Conservation (phyloP, 2,329 filamentous ascomycete species). For the Venturia pyrina region DNA sequence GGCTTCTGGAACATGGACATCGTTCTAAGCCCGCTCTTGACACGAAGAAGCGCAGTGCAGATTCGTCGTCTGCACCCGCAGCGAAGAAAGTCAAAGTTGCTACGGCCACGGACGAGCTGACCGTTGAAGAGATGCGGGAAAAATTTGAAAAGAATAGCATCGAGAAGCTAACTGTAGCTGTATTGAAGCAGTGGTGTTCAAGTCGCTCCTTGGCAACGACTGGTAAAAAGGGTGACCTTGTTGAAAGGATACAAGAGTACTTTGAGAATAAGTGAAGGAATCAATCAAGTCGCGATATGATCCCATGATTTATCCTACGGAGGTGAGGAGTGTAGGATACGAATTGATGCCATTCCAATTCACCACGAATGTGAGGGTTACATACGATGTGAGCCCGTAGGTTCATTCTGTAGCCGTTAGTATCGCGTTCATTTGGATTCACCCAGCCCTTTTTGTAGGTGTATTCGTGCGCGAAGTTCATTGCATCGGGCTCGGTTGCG, state of each 20-base stretch:
- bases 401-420: no score
- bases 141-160: constrained; percentile 34
- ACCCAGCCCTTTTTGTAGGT: no score
- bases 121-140: constrained; percentile 32
- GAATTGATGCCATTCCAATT: not conserved
- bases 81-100: constrained; percentile 38
- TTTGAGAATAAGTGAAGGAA: constrained; percentile 11
- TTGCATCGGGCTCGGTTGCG: no score
- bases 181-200: constrained; percentile 23
- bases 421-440: no score
- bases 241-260: constrained; percentile 18
- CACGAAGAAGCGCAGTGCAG: constrained; percentile 34
- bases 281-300: not conserved
- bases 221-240: constrained; percentile 25
- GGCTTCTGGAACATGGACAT: constrained; percentile 28
- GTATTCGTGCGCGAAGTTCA: no score
- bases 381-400: no score
- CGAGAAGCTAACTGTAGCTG: constrained; percentile 23
- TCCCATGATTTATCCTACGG: not conserved
- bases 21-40: constrained; percentile 34
- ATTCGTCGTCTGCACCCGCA: constrained; percentile 15
- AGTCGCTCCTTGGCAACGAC: not conserved
- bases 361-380: no score
- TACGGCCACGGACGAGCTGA: constrained; percentile 18
- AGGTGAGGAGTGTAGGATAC: not conserved